A percentile compares a stretch with the other conserved stretches of the same genome.
phyloP scores from a whole-genome alignment of 139 green algal species.

The Chloropicon primus region DNA sequence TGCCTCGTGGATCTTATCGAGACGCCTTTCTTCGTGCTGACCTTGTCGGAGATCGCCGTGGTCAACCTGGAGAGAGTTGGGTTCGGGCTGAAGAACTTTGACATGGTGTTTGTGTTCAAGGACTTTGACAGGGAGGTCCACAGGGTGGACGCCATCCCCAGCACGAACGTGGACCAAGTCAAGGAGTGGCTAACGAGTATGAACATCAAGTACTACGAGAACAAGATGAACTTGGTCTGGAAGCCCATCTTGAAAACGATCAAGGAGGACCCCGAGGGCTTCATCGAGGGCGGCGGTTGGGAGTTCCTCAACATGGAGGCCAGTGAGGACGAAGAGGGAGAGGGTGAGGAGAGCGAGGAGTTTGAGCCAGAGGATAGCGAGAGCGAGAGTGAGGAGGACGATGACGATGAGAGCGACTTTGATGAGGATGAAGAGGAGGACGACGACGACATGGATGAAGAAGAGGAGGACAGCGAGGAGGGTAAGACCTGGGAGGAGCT shows the following conservation, averaged over 20 bases:
- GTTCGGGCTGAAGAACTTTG: constrained; percentile 85
- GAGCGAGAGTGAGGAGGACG: constrained; percentile 25
- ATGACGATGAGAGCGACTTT: constrained; percentile 8
- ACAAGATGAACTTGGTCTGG: constrained; percentile 94
- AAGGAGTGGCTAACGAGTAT: constrained; percentile 77
- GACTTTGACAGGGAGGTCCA: constrained; percentile 60
- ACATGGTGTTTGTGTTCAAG: constrained; percentile 10
- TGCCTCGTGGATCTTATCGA: constrained; percentile 87
- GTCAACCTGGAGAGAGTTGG: constrained; percentile 96
- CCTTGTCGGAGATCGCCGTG: constrained; percentile 74
- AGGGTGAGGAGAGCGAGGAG: constrained; percentile 40
- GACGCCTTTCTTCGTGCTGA: constrained; percentile 84
- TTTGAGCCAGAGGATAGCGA: constrained; percentile 21
- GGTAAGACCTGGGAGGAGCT: constrained; percentile 74
- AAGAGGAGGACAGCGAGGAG: constrained; percentile 17
- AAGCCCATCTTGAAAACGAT: constrained; percentile 94
- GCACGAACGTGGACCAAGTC: constrained; percentile 57
- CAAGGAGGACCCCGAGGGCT: constrained; percentile 71
- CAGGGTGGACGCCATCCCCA: constrained; percentile 78
- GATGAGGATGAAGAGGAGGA: constrained; percentile 30
- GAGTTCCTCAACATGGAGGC: constrained; percentile 88
- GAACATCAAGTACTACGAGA: constrained; percentile 96
- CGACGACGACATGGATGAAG: constrained; percentile 14
- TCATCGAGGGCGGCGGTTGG: constrained; percentile 85
- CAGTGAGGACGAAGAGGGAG: constrained; percentile 36